Conservation (phyloP, 768 basidiomycete species). For the Leccinellum rugosiceps region DNA sequence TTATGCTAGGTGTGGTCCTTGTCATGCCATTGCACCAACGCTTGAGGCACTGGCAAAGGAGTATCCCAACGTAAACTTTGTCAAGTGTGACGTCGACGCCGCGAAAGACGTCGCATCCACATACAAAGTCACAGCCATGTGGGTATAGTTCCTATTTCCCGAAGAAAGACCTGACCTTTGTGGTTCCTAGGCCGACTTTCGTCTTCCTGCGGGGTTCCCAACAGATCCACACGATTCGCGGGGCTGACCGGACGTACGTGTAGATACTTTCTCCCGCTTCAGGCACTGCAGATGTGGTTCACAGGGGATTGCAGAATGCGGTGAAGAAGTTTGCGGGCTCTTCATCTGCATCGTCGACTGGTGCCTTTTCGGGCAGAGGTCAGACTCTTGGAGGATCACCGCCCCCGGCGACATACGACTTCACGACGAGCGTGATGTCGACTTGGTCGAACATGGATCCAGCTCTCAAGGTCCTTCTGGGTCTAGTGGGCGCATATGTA, state of each 20-base stretch:
- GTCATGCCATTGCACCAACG: slow-evolving; percentile 75
- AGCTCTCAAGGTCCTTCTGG: slow-evolving; percentile 63
- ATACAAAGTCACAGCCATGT: slow-evolving; percentile 76
- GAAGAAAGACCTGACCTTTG: neutral
- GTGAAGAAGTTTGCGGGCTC: slow-evolving; percentile 49
- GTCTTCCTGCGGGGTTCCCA: slow-evolving; percentile 66
- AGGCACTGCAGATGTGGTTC: slow-evolving; percentile 1
- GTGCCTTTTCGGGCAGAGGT: slow-evolving; percentile 68
- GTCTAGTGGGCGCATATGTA: slow-evolving; percentile 59
- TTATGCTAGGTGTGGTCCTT: slow-evolving; percentile 73
- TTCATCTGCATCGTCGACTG: slow-evolving; percentile 34
- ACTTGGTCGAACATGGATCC: slow-evolving; percentile 55
- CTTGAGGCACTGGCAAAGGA: slow-evolving; percentile 70
- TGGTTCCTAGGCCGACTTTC: slow-evolving; percentile 69
- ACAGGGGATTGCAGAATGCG: slow-evolving; percentile 59
- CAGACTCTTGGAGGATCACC: slow-evolving; percentile 61
- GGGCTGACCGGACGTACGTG: slow-evolving; percentile 64
- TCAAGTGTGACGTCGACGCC: slow-evolving; percentile 80
- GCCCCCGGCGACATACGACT: slow-evolving; percentile 34
- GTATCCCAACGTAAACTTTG: slow-evolving; percentile 69
- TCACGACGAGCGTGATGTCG: slow-evolving; percentile 34
- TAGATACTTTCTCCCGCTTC: neutral
- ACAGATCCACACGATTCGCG: slow-evolving; percentile 70
- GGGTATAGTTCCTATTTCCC: slow-evolving; percentile 18
- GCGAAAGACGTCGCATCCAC: slow-evolving; percentile 61